Base-by-base conservation (phyloP, 805 yeast genomes). In the Schwanniomyces occidentalis region DNA sequence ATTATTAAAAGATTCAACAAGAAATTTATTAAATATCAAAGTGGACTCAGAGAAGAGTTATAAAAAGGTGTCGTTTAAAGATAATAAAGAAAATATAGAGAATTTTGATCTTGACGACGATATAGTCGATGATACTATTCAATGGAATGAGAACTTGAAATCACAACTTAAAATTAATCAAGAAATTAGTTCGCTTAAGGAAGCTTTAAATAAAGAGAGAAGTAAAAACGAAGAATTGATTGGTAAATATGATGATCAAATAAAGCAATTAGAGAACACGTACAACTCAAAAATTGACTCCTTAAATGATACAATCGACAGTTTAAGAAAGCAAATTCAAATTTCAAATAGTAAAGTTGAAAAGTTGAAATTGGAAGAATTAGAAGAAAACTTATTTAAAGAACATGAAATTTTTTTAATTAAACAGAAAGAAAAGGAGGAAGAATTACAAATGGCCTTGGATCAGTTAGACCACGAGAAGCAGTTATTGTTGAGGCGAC, bases 1-100 rank as follows among this genome's bases (percentile, higher is more conserved):
- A 8, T 27, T 23, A 8, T 37, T 55, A 21, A 42, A 40, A 19
- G 29, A 39, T 7, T 51, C 57, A 6, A 53, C 55, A 8, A 35
- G 37, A 30, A 35, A 37, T 9, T 35, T 40, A 9, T 29, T 44
- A 6, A 34, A 40, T 10, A 37, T 44, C 4, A 31, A 33, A 9
- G 21, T 36, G 3, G 32, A 32, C 8, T 41, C 38, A 5, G 41
- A 43, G 18, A 27, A 24, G 19, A 27, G 17, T 16, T 13, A 25
- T 12, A 41, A 49, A 31, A 35, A 39, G 12, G 52, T 50, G 8
- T 22, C 45, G 5, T 46, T 50, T 22, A 35, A 45, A 25, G 38
- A 36, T 10, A 12, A 21, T 12, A 14, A 24, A 24, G 8, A n/a
- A 13, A n/a, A 13, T 18, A n/a, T 18, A 25, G 37, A 35, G 22